These are phyloP conservation scores for Euptelea pleiosperma DNA, from an alignment of 164 flowering plant species.

Conservation along the genomic window DNA sequence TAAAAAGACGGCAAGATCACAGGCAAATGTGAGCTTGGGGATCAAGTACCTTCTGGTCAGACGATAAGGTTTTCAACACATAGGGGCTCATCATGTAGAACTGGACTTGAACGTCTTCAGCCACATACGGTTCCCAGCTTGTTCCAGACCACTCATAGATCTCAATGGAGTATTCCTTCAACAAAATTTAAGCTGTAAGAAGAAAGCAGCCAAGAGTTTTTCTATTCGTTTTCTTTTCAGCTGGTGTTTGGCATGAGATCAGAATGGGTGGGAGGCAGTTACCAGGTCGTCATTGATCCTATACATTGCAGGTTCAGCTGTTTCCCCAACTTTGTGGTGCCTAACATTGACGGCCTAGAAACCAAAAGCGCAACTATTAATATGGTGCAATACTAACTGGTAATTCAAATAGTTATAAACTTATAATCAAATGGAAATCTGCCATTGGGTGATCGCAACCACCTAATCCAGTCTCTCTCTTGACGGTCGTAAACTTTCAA, in stretches of 20 bases:
- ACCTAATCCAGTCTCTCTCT: too few relatives aligned
- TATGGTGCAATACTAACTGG: constrained; percentile 1
- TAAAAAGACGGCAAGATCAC: background rate
- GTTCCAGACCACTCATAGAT: constrained; percentile 87
- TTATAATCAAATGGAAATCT: background rate
- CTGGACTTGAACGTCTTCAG: constrained; percentile 87
- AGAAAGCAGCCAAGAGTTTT: too few relatives aligned
- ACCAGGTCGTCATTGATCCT: constrained; percentile 81
- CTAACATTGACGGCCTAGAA: constrained; percentile 56
- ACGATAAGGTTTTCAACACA: constrained; percentile 75
- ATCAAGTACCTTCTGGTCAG: constrained; percentile 56
- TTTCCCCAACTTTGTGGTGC: constrained; percentile 68
- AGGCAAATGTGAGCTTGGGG: background rate
- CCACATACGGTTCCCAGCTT: constrained; percentile 82
- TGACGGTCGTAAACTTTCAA: too few relatives aligned
- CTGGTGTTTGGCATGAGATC: too few relatives aligned
- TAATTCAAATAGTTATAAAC: constrained; percentile 2
- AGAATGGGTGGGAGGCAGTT: constrained; percentile 12
- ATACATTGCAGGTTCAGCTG: too few relatives aligned
- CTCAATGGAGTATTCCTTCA: constrained; percentile 79
- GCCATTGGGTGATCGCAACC: too few relatives aligned
- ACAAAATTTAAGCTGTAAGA: constrained; percentile 10
- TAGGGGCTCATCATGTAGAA: constrained; percentile 99
- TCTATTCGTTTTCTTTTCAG: too few relatives aligned
- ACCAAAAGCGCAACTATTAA: background rate